Conservation (phyloP, 108 stramenopile genomes). For the Nannochloropsis salina region DNA sequence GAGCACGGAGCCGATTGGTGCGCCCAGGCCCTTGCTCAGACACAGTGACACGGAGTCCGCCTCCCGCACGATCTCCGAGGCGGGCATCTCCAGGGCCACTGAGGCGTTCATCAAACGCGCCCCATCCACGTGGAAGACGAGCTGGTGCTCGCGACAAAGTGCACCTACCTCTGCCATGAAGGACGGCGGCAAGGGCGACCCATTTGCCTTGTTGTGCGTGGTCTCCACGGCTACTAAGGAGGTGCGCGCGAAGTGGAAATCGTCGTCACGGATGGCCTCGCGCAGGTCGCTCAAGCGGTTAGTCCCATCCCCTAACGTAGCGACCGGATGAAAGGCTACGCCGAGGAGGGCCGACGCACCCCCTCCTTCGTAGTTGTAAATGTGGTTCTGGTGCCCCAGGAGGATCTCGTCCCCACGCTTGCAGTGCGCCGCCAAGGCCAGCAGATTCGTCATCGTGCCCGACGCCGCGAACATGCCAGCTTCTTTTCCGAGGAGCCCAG, state of each 20-base stretch:
- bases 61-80: slow-evolving; percentile 40
- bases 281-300: slow-evolving; percentile 52
- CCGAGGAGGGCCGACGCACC: slow-evolving; percentile 62
- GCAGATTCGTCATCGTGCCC: slow-evolving; percentile 92
- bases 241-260: slow-evolving; percentile 85
- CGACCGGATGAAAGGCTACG: slow-evolving; percentile 66
- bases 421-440: slow-evolving; percentile 77
- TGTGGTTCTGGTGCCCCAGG: slow-evolving; percentile 41
- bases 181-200: slow-evolving; percentile 62
- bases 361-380: slow-evolving; percentile 48
- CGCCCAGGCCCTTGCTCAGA: slow-evolving; percentile 89
- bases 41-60: slow-evolving; percentile 80
- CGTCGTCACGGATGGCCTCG: slow-evolving; percentile 63
- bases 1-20: slow-evolving; percentile 87
- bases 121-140: slow-evolving; percentile 80
- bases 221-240: slow-evolving; percentile 83
- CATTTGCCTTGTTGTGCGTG: slow-evolving; percentile 93
- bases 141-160: slow-evolving; percentile 49
- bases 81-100: slow-evolving; percentile 55
- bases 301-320: slow-evolving; percentile 63
- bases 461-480: slow-evolving; percentile 79
- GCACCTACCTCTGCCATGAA: slow-evolving; percentile 69
- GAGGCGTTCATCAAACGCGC: slow-evolving; percentile 90
- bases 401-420: slow-evolving; percentile 61
- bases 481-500: slow-evolving; percentile 79